Percentiles rank a stretch among this genome's conserved stretches.
Evolutionary conservation across 805 yeast species (phyloP).

Genomic region (Maudiozyma saulgeensis): DNA sequence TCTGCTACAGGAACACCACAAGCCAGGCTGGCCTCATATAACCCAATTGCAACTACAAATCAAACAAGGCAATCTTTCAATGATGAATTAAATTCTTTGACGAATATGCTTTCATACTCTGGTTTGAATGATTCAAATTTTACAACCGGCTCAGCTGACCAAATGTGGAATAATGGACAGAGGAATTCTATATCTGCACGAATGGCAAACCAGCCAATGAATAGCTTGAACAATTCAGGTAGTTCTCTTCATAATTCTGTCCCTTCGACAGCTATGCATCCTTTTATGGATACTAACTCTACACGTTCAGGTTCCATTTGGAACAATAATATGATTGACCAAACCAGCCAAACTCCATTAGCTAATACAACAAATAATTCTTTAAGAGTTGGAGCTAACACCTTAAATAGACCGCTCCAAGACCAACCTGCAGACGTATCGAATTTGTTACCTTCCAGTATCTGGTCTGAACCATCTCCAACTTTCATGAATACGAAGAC

Average conservation of each 20-base stretch:
- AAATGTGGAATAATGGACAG: conserved; percentile 14
- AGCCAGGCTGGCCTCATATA: conserved; percentile 1
- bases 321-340: conserved; percentile 9
- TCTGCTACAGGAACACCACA: not conserved
- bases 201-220: not conserved
- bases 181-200: not conserved
- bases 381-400: not conserved
- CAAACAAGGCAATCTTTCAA: conserved; percentile 14
- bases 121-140: conserved; percentile 11
- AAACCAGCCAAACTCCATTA: not conserved
- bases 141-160: conserved; percentile 2
- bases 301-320: conserved; percentile 22
- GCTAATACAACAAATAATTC: not conserved
- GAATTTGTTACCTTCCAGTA: conserved; percentile 3
- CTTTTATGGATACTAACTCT: not conserved
- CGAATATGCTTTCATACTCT: conserved; percentile 20
- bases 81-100: conserved; percentile 21
- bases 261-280: not conserved
- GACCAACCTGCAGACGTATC: not conserved
- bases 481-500: not conserved
- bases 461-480: conserved; percentile 3
- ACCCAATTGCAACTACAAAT: not conserved
- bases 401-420: not conserved
- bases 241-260: not conserved
- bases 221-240: not conserved